Evolutionary conservation across 805 yeast genomes (phyloP), one percentile per base, ranked within the genome.

Genomic region (Myxozyma kluyveri): DNA sequence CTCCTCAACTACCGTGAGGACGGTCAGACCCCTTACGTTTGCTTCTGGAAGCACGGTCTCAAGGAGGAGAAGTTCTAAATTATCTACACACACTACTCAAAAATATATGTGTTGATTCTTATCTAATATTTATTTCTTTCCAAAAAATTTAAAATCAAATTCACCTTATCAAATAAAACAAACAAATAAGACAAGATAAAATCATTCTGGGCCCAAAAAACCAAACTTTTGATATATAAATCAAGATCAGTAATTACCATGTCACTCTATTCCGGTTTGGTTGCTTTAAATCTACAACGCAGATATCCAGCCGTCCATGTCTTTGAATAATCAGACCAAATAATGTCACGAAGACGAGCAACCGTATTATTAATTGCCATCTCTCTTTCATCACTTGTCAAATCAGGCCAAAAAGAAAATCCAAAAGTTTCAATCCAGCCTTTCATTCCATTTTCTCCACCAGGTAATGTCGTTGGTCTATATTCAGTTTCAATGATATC

Each of bases 1-100:
- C 83, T 93, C 75, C 86, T 93, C 77, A 93, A 93, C 95, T 93
- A 91, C 89, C 95, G 99, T 79, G 99, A 93, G 81, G 98, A 93
- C 73, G 99, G 99, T 80, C 79, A 83, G 68, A 93, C 99, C 66
- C 99, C 99, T 72, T 93, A 72, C 79, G 93, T 91, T 70, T 88
- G 90, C 63, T 84, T 90, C 85, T 93, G 99, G 99, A 93, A 91
- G 81, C 99, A 93, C 78, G 99, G 99, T 82, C 83, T 87, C 65
- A 78, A 73, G 67, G 88, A 82, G 74, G 82, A 79, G 75, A 93
- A 93, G 85, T 81, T 91, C 81, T 91, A 89, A 84, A 32, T 22
- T 3, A 19, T 43, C 29, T 41, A 22, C 29, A 24, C 17, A 21
- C 37, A 24, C 27, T 24, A 26, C 33, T 9, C 26, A 14, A 17